These are phyloP conservation scores for Diplodia intermedia DNA, from an alignment of 2,329 filamentous ascomycete genomes.

Conservation along the genomic window DNA sequence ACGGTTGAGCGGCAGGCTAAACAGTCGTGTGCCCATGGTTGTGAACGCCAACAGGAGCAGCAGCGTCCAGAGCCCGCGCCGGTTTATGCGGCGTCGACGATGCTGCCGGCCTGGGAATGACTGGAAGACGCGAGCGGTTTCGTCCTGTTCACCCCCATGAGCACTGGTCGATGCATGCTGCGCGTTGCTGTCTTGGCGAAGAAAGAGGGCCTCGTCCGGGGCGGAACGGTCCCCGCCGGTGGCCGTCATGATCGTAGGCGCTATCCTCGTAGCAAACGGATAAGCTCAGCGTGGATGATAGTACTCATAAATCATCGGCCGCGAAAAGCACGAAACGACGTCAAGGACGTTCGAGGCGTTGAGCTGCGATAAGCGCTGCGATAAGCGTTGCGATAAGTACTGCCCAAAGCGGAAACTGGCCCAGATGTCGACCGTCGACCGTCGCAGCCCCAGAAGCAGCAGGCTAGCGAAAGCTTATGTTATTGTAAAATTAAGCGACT, in stretches of 20 bases:
- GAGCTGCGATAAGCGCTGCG: neutral
- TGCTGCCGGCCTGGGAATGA: slow-evolving; percentile 10
- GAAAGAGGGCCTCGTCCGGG: neutral
- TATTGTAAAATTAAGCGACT: neutral
- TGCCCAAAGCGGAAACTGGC: slow-evolving; percentile 15
- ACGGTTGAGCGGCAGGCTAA: slow-evolving; percentile 48
- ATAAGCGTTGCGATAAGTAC: slow-evolving; percentile 8
- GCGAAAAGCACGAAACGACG: neutral
- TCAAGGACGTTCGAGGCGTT: neutral
- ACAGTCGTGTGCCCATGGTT: slow-evolving; percentile 45
- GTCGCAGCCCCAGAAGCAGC: slow-evolving; percentile 11
- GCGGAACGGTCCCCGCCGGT: neutral
- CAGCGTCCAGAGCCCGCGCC: slow-evolving; percentile 32
- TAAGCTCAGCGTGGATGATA: neutral
- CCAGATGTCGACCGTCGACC: slow-evolving; percentile 8
- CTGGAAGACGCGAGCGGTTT: neutral
- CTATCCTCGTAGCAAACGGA: neutral
- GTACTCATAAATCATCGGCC: neutral
- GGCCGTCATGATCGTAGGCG: neutral
- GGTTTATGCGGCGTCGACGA: neutral
- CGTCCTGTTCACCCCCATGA: neutral
- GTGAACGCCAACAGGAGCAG: slow-evolving; percentile 44
- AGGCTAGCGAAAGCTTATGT: slow-evolving; percentile 21
- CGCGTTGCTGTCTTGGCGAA: neutral
- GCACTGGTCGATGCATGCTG: neutral